Evolutionary conservation across 202 grass and related monocot genomes (phyloP), one percentile per base, ranked within the genome.

Genomic region (Panicum hallii): DNA sequence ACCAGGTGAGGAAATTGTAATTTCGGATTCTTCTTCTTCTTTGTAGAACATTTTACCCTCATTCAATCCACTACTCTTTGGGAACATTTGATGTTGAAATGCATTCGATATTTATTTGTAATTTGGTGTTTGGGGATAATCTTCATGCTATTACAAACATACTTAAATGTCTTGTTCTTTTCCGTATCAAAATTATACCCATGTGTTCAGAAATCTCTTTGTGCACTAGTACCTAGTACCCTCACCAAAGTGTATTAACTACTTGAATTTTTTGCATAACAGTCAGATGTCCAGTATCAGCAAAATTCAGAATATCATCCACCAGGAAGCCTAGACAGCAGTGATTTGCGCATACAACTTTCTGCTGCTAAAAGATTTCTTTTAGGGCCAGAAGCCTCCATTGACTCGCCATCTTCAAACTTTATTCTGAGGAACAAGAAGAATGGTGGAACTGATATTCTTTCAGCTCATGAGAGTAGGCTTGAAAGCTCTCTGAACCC

Each of bases 341-440:
- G 54, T 57, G 54, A 57, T 57, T 57, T 57, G 54, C 20, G 54
- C 54, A 57, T 57, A n/a, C 54, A 57, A 2, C 79, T 99, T 85
- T 94, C 93, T 85, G 97, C 91, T 69, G 85, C 97, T 55, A 95
- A 88, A 86, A 88, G 72, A 75, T 97, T 92, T 89, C 88, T 99
- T 84, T 90, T 99, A 64, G 97, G 90, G 41, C 90, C 91, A 54
- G 91, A 90, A 80, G 84, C 86, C 8, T 78, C 78, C 63, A 82
- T 88, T 17, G 84, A 94, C 22, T 92, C 93, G 40, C 89, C 93
- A 81, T 79, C 83, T 78, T 74, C 41, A 42, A 87, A 74, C 79
- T 88, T 67, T 22, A 28, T 83, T 46, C 32, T 84, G 45, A 77
- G 70, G 75, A 55, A 67, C 34, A 56, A n/a, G 82, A 87, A 61